phyloP scores from a whole-genome alignment of 2,329 filamentous ascomycete species.

The Plectosphaerella cucumerina region DNA sequence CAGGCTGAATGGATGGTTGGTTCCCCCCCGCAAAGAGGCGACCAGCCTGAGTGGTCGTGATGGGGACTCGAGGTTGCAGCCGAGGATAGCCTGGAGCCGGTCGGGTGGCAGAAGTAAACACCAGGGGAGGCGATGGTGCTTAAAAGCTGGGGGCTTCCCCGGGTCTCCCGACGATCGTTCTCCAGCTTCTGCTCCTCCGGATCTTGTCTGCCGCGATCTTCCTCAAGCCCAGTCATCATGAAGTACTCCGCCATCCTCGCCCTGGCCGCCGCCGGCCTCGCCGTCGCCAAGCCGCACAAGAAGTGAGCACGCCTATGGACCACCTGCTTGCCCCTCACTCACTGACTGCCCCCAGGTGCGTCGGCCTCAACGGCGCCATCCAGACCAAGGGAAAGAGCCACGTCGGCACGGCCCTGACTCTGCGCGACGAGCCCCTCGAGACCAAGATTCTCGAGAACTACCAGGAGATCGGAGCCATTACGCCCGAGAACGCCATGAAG shows the following conservation, averaged over 20 bases:
- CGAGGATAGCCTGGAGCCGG: too few relatives aligned
- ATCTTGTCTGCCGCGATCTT: too few relatives aligned
- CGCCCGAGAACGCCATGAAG: constrained; percentile 42
- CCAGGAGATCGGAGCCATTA: constrained; percentile 53
- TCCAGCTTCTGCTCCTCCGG: too few relatives aligned
- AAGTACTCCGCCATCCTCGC: neutral
- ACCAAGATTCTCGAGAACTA: constrained; percentile 42
- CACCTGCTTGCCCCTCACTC: neutral
- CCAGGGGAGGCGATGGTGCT: too few relatives aligned
- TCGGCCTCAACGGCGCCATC: constrained; percentile 19
- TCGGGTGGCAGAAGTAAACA: too few relatives aligned
- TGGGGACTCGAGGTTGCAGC: too few relatives aligned
- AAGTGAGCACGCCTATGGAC: neutral
- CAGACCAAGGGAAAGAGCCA: constrained; percentile 29
- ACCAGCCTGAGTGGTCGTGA: too few relatives aligned
- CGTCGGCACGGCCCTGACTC: constrained; percentile 56
- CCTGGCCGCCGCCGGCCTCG: neutral
- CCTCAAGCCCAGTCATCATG: neutral
- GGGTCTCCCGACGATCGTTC: too few relatives aligned
- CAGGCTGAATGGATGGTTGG: neutral
- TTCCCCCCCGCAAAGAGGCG: too few relatives aligned
- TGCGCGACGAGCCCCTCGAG: constrained; percentile 46
- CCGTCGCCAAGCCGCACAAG: constrained; percentile 1
- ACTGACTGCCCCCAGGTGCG: neutral
- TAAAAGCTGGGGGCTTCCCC: too few relatives aligned